Percentiles rank a stretch among this genome's conserved stretches.
phyloP scores from a whole-genome alignment of 495 filamentous ascomycete species.

The Penicillium mononematosum region DNA sequence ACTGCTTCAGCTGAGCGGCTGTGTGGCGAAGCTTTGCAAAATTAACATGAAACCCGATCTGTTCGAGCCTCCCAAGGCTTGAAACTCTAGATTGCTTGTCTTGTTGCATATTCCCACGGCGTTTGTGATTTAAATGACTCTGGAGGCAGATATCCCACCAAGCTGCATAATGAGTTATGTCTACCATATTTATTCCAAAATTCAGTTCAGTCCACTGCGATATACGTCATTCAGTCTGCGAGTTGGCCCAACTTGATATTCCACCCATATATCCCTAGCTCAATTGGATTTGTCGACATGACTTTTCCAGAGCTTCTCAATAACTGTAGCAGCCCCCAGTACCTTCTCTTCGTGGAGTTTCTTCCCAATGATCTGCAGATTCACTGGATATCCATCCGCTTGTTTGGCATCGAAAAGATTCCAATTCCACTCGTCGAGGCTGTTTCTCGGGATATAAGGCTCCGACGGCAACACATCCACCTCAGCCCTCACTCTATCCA shows the following conservation, averaged over 20 bases:
- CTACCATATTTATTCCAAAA: conserved; percentile 1
- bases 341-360: conserved; percentile 57
- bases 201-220: neutral
- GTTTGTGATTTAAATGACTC: conserved; percentile 21
- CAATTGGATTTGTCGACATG: conserved; percentile 1
- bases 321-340: conserved; percentile 40
- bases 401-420: conserved; percentile 45
- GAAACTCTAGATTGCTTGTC: conserved; percentile 16
- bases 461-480: conserved; percentile 41
- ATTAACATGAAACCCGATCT: conserved; percentile 91
- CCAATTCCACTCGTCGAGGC: conserved; percentile 52
- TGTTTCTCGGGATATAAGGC: conserved; percentile 49
- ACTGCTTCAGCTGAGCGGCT: conserved; percentile 86
- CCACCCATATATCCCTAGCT: neutral
- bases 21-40: conserved; percentile 83
- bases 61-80: conserved; percentile 59
- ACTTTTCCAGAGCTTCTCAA: conserved; percentile 40
- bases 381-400: conserved; percentile 47
- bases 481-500: conserved; percentile 50
- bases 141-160: conserved; percentile 15
- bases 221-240: neutral
- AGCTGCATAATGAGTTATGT: conserved; percentile 21
- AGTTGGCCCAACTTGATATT: neutral
- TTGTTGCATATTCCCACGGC: conserved; percentile 29
- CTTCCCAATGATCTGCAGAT: conserved; percentile 52